Evolutionary conservation across 176 grass and related monocot species (phyloP).

Genomic region (Raddia distichophylla): DNA sequence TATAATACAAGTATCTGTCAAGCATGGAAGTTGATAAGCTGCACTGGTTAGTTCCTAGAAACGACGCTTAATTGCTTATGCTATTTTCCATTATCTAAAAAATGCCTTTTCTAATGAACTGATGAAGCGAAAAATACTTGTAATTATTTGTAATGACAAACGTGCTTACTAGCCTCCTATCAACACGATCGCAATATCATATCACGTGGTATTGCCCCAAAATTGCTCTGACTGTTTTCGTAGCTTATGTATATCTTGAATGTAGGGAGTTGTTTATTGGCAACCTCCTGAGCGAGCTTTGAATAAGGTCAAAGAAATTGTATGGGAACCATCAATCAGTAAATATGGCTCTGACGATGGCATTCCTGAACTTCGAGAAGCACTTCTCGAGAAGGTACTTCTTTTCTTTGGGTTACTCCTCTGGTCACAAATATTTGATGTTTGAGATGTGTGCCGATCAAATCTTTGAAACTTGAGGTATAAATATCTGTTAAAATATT

Average conservation of each 20-base stretch:
- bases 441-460: too few relatives aligned
- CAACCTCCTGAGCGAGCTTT: slow-evolving; percentile 81
- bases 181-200: neutral
- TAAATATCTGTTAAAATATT: too few relatives aligned
- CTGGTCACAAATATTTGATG: too few relatives aligned
- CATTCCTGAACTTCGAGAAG: slow-evolving; percentile 80
- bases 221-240: neutral
- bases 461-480: too few relatives aligned
- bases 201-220: slow-evolving; percentile 1
- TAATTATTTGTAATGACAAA: neutral
- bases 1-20: neutral
- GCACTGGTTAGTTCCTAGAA: neutral
- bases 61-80: neutral
- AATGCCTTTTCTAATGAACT: neutral
- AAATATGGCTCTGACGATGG: slow-evolving; percentile 95
- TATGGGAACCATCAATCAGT: slow-evolving; percentile 74
- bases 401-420: slow-evolving; percentile 1
- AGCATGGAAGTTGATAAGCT: neutral
- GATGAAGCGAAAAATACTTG: neutral
- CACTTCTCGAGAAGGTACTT: slow-evolving; percentile 85
- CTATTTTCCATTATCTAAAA: neutral
- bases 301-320: slow-evolving; percentile 66
- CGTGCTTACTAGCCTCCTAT: neutral
- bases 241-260: slow-evolving; percentile 9
- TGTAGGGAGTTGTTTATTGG: slow-evolving; percentile 97